Base-by-base conservation (phyloP, 345 rosid species). In the Barbarea vulgaris region DNA sequence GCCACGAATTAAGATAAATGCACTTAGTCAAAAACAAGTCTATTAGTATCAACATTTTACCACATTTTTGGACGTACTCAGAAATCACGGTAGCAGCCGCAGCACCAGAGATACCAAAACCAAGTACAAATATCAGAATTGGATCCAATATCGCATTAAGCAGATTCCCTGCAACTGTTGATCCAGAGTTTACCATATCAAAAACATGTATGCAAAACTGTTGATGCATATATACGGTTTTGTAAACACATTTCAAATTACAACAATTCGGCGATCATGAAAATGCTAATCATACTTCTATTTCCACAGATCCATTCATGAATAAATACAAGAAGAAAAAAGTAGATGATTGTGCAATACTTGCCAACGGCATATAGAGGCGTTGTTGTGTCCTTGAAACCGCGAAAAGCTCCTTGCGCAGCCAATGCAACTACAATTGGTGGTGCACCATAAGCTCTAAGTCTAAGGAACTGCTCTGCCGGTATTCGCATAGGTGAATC, bases 391-490 rank as follows among this genome's bases (percentile, higher is more conserved):
- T 94, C 99, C 79, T 83, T 91, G 83, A 89, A 91, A 76, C 97
- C 99, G 57, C 97, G 93, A 77, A 94, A 94, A 55, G 96, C 81
- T 62, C 99, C 99, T 75, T 88, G 97, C 10, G 97, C 96, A 76
- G 97, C 99, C 53, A 94, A 88, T 80, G 99, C 92, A 73, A 90
- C 83, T 31, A 91, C 97, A 77, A 94, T 89, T 18, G 99, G 90
- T 4, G 97, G 99, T 69, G 97, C 93, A 72, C 99, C 99, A 71
- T 85, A 85, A 44, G 97, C 97, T 75, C 91, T 88, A 73, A 83
- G 82, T 55, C 82, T 53, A 15, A 94, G 93, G 74, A 94, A 94
- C 59, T 82, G 75, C 82, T 94, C 97, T 28, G 96, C 97, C 48
- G 97, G 95, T 47, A 78, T 73, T 69, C 92, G 85, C 93, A 91